A percentile compares a stretch with the other conserved stretches of the same genome.
phyloP scores from a whole-genome alignment of 2,329 filamentous ascomycete species.

The Mollisia scopiformis region DNA sequence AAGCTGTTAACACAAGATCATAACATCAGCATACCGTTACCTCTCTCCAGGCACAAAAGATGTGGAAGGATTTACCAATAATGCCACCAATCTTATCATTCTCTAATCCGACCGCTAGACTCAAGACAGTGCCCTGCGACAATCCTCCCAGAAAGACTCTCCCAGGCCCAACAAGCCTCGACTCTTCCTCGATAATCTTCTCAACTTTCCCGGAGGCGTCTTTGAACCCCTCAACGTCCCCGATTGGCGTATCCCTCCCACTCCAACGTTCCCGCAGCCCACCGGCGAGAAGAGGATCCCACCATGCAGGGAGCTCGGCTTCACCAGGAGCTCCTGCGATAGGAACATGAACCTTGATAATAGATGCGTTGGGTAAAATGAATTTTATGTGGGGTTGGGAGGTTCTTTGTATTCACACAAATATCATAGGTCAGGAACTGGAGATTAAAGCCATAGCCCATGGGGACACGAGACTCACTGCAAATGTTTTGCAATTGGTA shows the following conservation, averaged over 20 bases:
- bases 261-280: background rate
- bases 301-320: constrained; percentile 3
- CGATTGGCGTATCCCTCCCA: constrained; percentile 3
- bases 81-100: constrained; percentile 7
- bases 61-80: background rate
- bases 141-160: constrained; percentile 3
- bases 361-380: constrained; percentile 6
- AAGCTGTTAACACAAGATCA: constrained; percentile 1
- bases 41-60: background rate
- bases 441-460: background rate
- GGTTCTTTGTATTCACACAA: background rate
- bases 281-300: constrained; percentile 5
- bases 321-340: constrained; percentile 7
- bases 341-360: constrained; percentile 6
- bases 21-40: background rate
- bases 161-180: constrained; percentile 1
- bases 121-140: constrained; percentile 7
- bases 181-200: constrained; percentile 6
- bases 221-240: background rate
- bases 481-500: constrained; percentile 7
- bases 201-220: background rate
- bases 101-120: constrained; percentile 7
- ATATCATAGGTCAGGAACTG: background rate
- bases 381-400: constrained; percentile 2
- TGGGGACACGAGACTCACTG: background rate